A percentile compares a stretch with the other conserved stretches of the same genome.
Evolutionary conservation across 139 green algal genomes (phyloP).

Genomic region (Pleodorina starrii): DNA sequence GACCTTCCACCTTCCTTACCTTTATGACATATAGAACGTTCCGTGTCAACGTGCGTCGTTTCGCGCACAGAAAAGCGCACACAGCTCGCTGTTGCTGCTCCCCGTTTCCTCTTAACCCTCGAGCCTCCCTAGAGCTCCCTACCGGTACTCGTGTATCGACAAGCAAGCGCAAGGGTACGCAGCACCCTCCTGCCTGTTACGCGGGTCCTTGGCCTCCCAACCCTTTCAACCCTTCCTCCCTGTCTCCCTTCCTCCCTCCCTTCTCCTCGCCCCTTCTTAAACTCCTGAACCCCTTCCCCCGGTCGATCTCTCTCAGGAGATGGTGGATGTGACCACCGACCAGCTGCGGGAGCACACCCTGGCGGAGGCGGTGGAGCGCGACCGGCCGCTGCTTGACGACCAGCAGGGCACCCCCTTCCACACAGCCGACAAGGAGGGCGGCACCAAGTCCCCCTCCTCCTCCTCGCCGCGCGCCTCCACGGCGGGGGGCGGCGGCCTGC

Average conservation of each 20-base stretch:
- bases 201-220: background rate
- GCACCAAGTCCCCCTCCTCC: too few species aligned
- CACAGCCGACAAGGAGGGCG: constrained; percentile 19
- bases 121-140: too few species aligned
- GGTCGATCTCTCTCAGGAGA: constrained; percentile 8
- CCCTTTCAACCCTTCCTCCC: background rate
- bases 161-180: too few species aligned
- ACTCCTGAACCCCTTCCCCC: background rate
- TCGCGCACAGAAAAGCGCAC: too few species aligned
- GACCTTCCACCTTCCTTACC: too few species aligned
- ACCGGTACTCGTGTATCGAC: too few species aligned
- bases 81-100: too few species aligned
- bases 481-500: background rate
- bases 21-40: too few species aligned
- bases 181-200: too few species aligned
- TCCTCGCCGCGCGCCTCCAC: too few species aligned
- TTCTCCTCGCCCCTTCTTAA: background rate
- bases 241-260: background rate
- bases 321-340: constrained; percentile 21
- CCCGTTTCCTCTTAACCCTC: too few species aligned
- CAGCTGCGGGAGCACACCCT: constrained; percentile 32
- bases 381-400: constrained; percentile 22
- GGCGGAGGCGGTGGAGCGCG: constrained; percentile 5
- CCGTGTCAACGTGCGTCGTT: too few species aligned
- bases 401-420: constrained; percentile 44